phyloP scores from a whole-genome alignment of 2,329 filamentous ascomycete species.

The Talaromyces sp. region DNA sequence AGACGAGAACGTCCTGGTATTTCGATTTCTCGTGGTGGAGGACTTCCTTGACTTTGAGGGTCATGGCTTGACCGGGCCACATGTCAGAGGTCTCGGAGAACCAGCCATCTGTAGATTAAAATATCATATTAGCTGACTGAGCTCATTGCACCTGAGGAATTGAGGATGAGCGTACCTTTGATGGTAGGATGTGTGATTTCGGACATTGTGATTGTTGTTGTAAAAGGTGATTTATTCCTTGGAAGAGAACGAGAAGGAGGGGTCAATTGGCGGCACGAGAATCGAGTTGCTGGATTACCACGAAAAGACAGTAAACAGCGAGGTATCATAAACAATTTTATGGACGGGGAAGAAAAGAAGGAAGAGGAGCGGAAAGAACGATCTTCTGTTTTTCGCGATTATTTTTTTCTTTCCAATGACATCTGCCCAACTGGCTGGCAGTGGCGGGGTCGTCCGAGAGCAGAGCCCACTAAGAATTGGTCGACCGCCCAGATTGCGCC shows the following conservation, averaged over 20 bases:
- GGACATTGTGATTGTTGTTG: constrained; percentile 55
- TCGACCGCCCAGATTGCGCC: constrained; percentile 3
- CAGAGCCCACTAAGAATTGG: not conserved
- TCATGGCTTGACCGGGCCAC: constrained; percentile 99
- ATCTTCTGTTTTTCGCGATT: not conserved
- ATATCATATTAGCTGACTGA: not conserved
- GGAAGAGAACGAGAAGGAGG: constrained; percentile 12
- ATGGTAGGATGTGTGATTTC: constrained; percentile 75
- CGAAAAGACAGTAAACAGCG: constrained; percentile 7
- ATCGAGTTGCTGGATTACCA: constrained; percentile 4
- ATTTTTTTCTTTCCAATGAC: constrained; percentile 17
- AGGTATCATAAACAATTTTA: constrained; percentile 15
- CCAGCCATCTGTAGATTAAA: constrained; percentile 82
- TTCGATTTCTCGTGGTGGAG: constrained; percentile 98
- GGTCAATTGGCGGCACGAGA: constrained; percentile 14
- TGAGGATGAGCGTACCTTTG: constrained; percentile 58
- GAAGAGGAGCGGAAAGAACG: not conserved
- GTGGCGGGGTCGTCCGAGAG: constrained; percentile 15
- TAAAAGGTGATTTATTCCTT: constrained; percentile 7
- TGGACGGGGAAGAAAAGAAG: not conserved
- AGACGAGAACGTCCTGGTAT: constrained; percentile 98
- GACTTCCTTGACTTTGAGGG: constrained; percentile 94
- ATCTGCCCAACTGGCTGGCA: constrained; percentile 14
- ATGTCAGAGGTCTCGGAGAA: constrained; percentile 98
- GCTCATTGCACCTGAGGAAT: not conserved